These are phyloP conservation scores for Zelopaecilomyces penicillatus DNA, from an alignment of 2,329 filamentous ascomycete genomes.

Conservation along the genomic window DNA sequence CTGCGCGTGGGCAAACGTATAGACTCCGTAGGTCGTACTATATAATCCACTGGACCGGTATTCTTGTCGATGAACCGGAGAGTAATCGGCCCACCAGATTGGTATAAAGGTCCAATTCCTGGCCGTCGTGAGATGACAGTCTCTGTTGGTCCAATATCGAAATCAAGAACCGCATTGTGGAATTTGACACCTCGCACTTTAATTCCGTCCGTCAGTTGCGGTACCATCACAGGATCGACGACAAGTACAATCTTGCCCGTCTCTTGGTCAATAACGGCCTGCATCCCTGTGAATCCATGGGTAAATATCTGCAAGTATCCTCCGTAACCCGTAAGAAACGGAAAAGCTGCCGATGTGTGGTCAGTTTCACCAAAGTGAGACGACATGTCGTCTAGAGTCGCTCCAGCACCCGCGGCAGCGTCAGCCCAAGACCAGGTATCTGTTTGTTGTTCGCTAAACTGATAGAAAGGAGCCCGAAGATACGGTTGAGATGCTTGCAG, in stretches of 20 bases:
- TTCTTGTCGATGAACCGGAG: neutral
- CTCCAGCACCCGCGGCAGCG: neutral
- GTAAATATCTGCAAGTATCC: neutral
- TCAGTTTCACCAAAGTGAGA: neutral
- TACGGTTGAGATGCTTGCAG: neutral
- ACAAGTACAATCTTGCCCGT: neutral
- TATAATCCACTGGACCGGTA: neutral
- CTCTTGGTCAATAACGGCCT: neutral
- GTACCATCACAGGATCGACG: neutral
- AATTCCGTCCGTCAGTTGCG: neutral
- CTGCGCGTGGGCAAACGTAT: neutral
- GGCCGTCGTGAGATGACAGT: neutral
- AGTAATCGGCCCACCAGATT: neutral
- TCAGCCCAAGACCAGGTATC: neutral
- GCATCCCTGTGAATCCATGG: neutral
- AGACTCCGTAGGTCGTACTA: neutral
- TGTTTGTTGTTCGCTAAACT: neutral
- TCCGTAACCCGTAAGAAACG: neutral
- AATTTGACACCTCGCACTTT: neutral
- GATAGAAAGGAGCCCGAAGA: neutral
- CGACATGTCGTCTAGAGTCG: neutral
- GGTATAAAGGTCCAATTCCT: neutral
- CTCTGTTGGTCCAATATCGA: neutral
- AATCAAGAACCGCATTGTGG: neutral
- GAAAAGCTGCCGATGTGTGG: neutral